Conservation (phyloP, 768 basidiomycete species). For the Phlegmacium glaucopus region DNA sequence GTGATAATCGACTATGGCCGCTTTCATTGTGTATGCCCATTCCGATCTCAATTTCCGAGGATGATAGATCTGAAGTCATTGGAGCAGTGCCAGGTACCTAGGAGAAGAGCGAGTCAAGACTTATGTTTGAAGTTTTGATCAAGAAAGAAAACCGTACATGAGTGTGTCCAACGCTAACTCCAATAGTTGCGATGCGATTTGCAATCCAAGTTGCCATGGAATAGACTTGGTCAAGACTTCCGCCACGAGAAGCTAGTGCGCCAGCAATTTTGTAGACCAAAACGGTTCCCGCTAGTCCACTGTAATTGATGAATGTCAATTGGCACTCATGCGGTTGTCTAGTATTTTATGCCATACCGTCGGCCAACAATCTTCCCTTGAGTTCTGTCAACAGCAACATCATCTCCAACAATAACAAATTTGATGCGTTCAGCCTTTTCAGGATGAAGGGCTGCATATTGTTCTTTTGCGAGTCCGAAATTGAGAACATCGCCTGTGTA, state of each 20-base stretch:
- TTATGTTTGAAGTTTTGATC: not conserved
- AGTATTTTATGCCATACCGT: conserved; percentile 39
- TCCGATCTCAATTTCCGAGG: conserved; percentile 80
- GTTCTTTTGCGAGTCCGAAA: conserved; percentile 87
- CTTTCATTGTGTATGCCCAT: conserved; percentile 92
- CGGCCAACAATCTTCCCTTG: conserved; percentile 86
- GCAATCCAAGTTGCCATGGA: conserved; percentile 62
- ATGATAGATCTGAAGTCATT: conserved; percentile 48
- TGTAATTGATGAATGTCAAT: conserved; percentile 21
- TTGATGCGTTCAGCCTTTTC: conserved; percentile 63
- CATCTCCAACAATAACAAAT: conserved; percentile 85
- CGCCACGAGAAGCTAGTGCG: conserved; percentile 69
- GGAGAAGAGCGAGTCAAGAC: not conserved
- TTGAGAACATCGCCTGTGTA: conserved; percentile 91
- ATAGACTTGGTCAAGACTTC: conserved; percentile 65
- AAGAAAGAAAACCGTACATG: conserved; percentile 63
- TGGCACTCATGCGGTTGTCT: too few relatives aligned
- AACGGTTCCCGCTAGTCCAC: conserved; percentile 79
- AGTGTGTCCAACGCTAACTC: conserved; percentile 85
- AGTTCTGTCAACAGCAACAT: conserved; percentile 79
- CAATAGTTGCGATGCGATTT: conserved; percentile 72
- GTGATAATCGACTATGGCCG: conserved; percentile 64
- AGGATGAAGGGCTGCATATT: conserved; percentile 68
- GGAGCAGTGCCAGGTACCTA: conserved; percentile 79
- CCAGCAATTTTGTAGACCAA: conserved; percentile 91